phyloP scores from a whole-genome alignment of 192 early-diverging fungal species.

The Thamnidium elegans region DNA sequence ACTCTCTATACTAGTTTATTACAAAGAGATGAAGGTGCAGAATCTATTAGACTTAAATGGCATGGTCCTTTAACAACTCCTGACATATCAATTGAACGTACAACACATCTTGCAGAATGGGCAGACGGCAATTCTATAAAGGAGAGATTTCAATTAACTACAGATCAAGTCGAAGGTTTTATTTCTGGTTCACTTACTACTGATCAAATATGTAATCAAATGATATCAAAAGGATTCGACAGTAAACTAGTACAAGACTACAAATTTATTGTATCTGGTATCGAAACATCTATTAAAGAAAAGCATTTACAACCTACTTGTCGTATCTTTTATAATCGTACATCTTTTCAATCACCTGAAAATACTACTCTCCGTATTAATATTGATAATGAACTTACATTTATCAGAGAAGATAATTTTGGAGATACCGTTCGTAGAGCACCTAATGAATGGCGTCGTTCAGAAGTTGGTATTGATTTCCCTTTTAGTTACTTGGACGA shows the following conservation, averaged over 20 bases:
- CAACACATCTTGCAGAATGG: conserved; percentile 30
- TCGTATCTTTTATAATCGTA: conserved; percentile 34
- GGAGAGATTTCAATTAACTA: conserved; percentile 28
- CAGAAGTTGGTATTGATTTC: conserved; percentile 35
- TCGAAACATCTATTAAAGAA: conserved; percentile 29
- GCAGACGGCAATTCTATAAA: conserved; percentile 27
- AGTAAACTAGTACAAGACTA: conserved; percentile 60
- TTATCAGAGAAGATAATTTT: conserved; percentile 89
- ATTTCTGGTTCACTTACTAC: conserved; percentile 17
- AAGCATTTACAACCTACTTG: conserved; percentile 22
- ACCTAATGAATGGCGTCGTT: conserved; percentile 47
- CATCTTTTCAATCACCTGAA: conserved; percentile 47
- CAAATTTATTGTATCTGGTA: conserved; percentile 20
- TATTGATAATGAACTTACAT: conserved; percentile 89
- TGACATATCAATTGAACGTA: conserved; percentile 31
- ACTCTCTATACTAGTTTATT: conserved; percentile 32
- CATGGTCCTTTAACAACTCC: conserved; percentile 23
- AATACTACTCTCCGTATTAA: conserved; percentile 66
- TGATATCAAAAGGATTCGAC: conserved; percentile 62
- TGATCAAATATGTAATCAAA: conserved; percentile 57
- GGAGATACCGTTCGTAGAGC: conserved; percentile 62
- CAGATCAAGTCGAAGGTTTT: conserved; percentile 17
- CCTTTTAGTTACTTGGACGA: conserved; percentile 39
- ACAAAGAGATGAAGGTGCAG: conserved; percentile 34
- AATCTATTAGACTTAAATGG: conserved; percentile 34